These are phyloP conservation scores for Trypethelium eluteriae DNA, from an alignment of 495 filamentous ascomycete species.

Conservation along the genomic window DNA sequence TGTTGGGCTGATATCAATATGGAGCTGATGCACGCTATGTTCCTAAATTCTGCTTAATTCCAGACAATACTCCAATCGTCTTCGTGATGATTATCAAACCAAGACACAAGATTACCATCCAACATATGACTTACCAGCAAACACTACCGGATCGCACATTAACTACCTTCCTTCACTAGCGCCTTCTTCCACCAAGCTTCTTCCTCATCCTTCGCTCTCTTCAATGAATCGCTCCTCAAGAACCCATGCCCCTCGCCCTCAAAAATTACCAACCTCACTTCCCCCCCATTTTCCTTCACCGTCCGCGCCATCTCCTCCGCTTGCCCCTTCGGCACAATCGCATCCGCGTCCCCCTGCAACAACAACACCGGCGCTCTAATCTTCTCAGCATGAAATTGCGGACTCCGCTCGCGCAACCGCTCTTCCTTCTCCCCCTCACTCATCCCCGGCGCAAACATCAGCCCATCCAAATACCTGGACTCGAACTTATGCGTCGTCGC, in stretches of 20 bases:
- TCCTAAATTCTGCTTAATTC: not conserved
- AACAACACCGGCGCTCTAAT: slow-evolving; percentile 5
- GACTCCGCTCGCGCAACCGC: slow-evolving; percentile 28
- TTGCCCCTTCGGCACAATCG: slow-evolving; percentile 38
- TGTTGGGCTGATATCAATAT: not conserved
- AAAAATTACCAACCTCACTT: slow-evolving; percentile 5
- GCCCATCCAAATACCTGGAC: slow-evolving; percentile 39
- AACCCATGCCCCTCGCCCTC: slow-evolving; percentile 5
- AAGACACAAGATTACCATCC: not conserved
- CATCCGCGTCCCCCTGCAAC: slow-evolving; percentile 7
- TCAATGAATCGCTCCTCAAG: not conserved
- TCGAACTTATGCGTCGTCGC: slow-evolving; percentile 48
- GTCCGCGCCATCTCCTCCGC: slow-evolving; percentile 43
- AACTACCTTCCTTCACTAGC: not conserved
- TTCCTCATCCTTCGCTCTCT: slow-evolving; percentile 2
- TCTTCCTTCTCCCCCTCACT: slow-evolving; percentile 30
- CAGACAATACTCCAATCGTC: not conserved
- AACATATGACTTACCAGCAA: not conserved
- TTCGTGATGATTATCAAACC: not conserved
- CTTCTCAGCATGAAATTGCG: not conserved
- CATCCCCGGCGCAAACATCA: slow-evolving; percentile 28
- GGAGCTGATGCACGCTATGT: too few species aligned
- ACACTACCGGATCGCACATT: not conserved
- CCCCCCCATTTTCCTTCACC: slow-evolving; percentile 35
- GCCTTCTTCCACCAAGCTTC: slow-evolving; percentile 1